Conservation (phyloP, 2,329 filamentous ascomycete genomes). For the Phialophora chinensis region DNA sequence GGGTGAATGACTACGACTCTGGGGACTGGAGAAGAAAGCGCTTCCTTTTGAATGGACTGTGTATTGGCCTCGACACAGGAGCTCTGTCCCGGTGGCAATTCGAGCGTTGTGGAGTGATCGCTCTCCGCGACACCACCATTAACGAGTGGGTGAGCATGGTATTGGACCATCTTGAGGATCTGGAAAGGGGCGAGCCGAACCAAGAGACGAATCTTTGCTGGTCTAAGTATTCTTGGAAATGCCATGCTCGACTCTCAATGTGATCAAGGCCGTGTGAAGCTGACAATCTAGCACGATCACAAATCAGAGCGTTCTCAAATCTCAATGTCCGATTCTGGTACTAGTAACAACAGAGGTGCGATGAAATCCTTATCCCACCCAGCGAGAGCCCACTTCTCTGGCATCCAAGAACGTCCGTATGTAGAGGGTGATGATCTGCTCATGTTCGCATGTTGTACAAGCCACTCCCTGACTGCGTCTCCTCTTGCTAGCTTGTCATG, state of each 20-base stretch:
- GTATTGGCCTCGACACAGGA: neutral
- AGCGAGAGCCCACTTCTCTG: neutral
- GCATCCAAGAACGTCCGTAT: neutral
- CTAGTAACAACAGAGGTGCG: conserved; percentile 4
- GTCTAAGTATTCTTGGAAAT: neutral
- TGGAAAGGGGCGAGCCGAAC: neutral
- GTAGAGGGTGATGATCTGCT: neutral
- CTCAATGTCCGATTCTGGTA: neutral
- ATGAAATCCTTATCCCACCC: neutral
- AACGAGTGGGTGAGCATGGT: neutral
- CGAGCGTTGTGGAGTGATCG: neutral
- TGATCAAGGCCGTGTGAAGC: neutral
- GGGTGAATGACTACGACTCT: conserved; percentile 4
- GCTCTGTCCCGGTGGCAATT: neutral
- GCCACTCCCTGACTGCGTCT: neutral
- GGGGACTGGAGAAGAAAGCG: neutral
- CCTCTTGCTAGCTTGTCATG: neutral
- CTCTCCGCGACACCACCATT: neutral
- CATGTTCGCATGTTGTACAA: conserved; percentile 9
- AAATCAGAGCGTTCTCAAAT: neutral
- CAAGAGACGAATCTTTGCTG: neutral
- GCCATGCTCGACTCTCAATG: neutral
- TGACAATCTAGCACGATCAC: neutral
- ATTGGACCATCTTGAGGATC: neutral
- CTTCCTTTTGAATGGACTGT: neutral